Conservation (phyloP, 352 stramenopile genomes). For the Globisporangium heterothallicum region DNA sequence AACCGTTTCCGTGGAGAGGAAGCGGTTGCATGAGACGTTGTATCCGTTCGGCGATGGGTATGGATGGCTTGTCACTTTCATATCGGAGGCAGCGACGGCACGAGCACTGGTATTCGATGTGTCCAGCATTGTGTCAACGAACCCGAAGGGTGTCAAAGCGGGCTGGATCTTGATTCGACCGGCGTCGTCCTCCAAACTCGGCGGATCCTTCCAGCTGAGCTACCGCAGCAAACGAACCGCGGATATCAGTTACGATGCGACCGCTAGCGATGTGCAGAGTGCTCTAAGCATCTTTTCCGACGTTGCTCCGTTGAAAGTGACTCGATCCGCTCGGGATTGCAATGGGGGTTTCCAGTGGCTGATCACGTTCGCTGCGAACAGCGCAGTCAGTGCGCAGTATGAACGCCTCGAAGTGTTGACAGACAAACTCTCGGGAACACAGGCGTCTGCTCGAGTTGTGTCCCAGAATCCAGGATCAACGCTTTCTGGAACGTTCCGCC, state of each 20-base stretch:
- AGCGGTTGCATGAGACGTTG: conserved; percentile 20
- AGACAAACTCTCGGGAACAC: conserved; percentile 17
- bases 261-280: conserved; percentile 23
- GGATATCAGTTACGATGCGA: conserved; percentile 39
- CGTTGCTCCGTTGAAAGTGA: conserved; percentile 21
- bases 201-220: conserved; percentile 30
- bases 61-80: conserved; percentile 43
- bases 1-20: conserved; percentile 20
- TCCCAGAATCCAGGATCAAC: conserved; percentile 13
- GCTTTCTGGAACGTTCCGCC: conserved; percentile 19
- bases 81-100: conserved; percentile 26
- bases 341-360: conserved; percentile 31
- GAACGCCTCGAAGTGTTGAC: conserved; percentile 18
- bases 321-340: conserved; percentile 21
- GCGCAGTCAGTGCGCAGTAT: conserved; percentile 9
- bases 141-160: conserved; percentile 20
- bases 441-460: conserved; percentile 5
- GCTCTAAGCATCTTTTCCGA: conserved; percentile 25
- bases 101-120: conserved; percentile 24
- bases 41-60: conserved; percentile 37
- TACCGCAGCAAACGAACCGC: conserved; percentile 27
- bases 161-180: conserved; percentile 24
- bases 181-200: conserved; percentile 23
- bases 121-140: conserved; percentile 12
- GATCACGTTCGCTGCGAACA: conserved; percentile 26